phyloP scores from a whole-genome alignment of 306 rosid species.

The Citrullus colocynthis region DNA sequence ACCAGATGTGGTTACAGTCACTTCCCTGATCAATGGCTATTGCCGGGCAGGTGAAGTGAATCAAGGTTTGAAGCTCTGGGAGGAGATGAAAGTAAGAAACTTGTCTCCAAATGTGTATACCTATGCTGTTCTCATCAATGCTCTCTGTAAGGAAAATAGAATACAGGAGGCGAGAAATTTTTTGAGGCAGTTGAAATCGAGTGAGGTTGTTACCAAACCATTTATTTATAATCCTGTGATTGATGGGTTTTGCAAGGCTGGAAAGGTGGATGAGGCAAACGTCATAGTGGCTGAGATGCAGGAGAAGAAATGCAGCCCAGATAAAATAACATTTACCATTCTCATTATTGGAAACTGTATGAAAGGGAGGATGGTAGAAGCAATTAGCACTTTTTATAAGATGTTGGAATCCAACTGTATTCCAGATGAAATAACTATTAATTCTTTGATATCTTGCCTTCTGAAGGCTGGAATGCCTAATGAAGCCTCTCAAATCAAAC shows the following conservation, averaged over 20 bases:
- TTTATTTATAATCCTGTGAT: conserved; percentile 71
- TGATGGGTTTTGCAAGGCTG: conserved; percentile 81
- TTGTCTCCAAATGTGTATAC: conserved; percentile 50
- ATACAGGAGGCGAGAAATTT: conserved; percentile 49
- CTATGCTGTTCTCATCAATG: conserved; percentile 56
- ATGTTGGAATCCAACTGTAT: conserved; percentile 58
- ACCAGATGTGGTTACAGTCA: conserved; percentile 59
- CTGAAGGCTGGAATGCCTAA: conserved; percentile 77
- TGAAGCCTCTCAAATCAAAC: conserved; percentile 46
- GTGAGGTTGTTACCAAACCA: conserved; percentile 34
- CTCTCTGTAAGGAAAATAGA: conserved; percentile 63
- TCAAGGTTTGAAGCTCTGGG: conserved; percentile 52
- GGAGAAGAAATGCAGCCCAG: conserved; percentile 52
- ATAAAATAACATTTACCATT: conserved; percentile 70
- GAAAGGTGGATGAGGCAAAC: conserved; percentile 73
- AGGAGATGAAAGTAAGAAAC: conserved; percentile 43
- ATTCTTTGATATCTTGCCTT: conserved; percentile 59
- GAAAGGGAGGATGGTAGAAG: conserved; percentile 72
- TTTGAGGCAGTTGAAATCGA: conserved; percentile 37
- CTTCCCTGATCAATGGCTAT: conserved; percentile 61
- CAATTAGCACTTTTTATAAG: conserved; percentile 52
- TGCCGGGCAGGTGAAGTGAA: conserved; percentile 48
- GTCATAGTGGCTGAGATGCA: conserved; percentile 60
- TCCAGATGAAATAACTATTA: conserved; percentile 53
- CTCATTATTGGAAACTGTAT: conserved; percentile 81